These are phyloP conservation scores for Pestalotiopsis sp. DNA, from an alignment of 2,329 filamentous ascomycete genomes.

Conservation along the genomic window DNA sequence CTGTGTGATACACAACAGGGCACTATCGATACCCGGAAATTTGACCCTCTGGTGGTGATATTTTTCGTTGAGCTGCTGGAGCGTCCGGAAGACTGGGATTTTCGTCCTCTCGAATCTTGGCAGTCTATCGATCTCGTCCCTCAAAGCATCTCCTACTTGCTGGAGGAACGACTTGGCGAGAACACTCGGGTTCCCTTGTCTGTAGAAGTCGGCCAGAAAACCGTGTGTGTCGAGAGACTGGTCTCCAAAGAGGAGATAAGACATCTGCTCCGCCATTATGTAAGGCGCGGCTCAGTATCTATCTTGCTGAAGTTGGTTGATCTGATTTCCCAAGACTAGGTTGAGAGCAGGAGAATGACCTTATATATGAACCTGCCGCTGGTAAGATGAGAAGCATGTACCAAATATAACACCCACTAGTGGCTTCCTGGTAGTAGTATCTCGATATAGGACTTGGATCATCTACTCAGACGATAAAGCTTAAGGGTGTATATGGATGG, in stretches of 20 bases:
- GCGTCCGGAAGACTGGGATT: conserved; percentile 63
- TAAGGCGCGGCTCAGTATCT: conserved; percentile 24
- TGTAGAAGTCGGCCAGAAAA: conserved; percentile 60
- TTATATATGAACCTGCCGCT: conserved; percentile 26
- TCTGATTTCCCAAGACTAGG: conserved; percentile 20
- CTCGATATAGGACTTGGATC: conserved; percentile 18
- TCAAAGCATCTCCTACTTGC: conserved; percentile 58
- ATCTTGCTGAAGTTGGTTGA: conserved; percentile 16
- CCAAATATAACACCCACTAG: conserved; percentile 28
- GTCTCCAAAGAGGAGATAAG: conserved; percentile 70
- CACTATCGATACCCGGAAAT: conserved; percentile 66
- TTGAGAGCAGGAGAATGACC: conserved; percentile 20
- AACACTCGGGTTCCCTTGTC: conserved; percentile 46
- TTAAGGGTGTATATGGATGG: conserved; percentile 18
- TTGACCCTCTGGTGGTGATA: conserved; percentile 62
- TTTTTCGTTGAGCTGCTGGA: conserved; percentile 66
- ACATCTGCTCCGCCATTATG: conserved; percentile 50
- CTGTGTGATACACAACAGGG: conserved; percentile 66
- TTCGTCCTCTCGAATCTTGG: conserved; percentile 57
- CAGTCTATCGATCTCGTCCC: conserved; percentile 61
- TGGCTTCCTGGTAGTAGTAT: conserved; percentile 24
- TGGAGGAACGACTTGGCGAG: conserved; percentile 66
- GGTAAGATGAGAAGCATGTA: conserved; percentile 19
- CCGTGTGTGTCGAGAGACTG: conserved; percentile 70
- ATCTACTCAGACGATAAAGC: conserved; percentile 16